phyloP scores from a whole-genome alignment of 371 early-diverging fungal genomes.

The Coemansia sp. region DNA sequence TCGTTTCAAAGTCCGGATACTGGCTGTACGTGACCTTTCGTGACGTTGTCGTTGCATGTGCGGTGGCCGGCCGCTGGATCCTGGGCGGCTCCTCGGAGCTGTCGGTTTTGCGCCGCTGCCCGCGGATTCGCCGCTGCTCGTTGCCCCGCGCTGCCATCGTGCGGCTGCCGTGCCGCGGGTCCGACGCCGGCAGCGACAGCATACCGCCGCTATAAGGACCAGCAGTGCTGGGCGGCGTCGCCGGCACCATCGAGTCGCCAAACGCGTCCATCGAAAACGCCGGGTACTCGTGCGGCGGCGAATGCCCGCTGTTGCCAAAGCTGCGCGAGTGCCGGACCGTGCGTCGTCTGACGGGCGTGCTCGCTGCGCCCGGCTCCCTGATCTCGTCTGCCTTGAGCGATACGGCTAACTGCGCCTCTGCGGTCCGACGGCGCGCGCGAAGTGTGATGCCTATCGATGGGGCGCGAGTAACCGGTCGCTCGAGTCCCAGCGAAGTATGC shows the following conservation, averaged over 20 bases:
- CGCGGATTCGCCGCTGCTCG: conserved; percentile 21
- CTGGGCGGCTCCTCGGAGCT: conserved; percentile 15
- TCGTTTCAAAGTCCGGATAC: conserved; percentile 46
- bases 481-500: conserved; percentile 3
- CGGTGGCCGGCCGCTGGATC: conserved; percentile 30
- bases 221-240: conserved; percentile 6
- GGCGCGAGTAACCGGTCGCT: background rate
- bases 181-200: conserved; percentile 19
- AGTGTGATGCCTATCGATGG: conserved; percentile 7
- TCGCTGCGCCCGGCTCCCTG: background rate
- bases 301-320: conserved; percentile 20
- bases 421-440: conserved; percentile 5
- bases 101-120: conserved; percentile 38
- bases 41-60: conserved; percentile 26
- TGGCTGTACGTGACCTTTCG: conserved; percentile 44
- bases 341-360: background rate
- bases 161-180: conserved; percentile 16
- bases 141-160: conserved; percentile 12
- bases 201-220: background rate
- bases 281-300: background rate
- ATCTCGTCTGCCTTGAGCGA: background rate
- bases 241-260: conserved; percentile 4
- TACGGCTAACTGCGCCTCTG: background rate
- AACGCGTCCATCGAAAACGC: conserved; percentile 1
- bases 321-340: conserved; percentile 36